Evolutionary conservation across 306 rosid genomes (phyloP).

Genomic region (Biancaea sappan): DNA sequence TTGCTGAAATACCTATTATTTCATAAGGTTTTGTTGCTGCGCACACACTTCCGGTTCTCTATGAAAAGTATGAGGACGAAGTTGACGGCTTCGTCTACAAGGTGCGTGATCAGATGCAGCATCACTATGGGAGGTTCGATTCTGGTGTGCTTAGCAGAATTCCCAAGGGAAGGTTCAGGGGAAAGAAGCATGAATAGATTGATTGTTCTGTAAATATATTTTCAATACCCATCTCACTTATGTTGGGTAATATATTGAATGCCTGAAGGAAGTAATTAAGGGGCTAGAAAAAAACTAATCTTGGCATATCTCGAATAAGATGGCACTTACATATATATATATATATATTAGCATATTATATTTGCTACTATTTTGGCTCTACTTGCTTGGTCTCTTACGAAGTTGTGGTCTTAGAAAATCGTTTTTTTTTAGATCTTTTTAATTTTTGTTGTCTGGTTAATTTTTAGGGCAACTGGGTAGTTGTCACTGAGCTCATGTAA

Average conservation of each 20-base stretch:
- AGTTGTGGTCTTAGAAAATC: too few relatives aligned
- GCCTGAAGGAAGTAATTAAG: background rate
- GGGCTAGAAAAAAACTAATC: too few relatives aligned
- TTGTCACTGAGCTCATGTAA: too few relatives aligned
- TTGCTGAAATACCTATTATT: conserved; percentile 23
- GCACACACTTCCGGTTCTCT: conserved; percentile 81
- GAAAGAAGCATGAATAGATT: conserved; percentile 64
- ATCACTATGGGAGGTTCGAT: conserved; percentile 59
- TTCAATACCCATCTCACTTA: conserved; percentile 12
- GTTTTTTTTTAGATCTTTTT: too few relatives aligned
- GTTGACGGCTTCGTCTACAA: conserved; percentile 62
- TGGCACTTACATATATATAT: too few relatives aligned
- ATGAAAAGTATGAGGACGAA: conserved; percentile 77
- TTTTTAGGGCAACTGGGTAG: too few relatives aligned
- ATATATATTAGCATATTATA: too few relatives aligned
- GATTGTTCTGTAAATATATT: conserved; percentile 12
- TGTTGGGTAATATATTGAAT: conserved; percentile 9
- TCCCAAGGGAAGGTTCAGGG: conserved; percentile 59
- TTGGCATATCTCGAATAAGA: too few relatives aligned
- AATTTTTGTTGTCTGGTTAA: too few relatives aligned
- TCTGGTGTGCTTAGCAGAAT: conserved; percentile 76
- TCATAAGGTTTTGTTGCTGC: conserved; percentile 75
- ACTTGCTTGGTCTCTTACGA: too few relatives aligned
- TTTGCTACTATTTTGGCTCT: too few relatives aligned
- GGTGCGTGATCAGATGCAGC: conserved; percentile 54